Conservation (phyloP, 2,329 filamentous ascomycete species). For the Penicillium capsulatum region DNA sequence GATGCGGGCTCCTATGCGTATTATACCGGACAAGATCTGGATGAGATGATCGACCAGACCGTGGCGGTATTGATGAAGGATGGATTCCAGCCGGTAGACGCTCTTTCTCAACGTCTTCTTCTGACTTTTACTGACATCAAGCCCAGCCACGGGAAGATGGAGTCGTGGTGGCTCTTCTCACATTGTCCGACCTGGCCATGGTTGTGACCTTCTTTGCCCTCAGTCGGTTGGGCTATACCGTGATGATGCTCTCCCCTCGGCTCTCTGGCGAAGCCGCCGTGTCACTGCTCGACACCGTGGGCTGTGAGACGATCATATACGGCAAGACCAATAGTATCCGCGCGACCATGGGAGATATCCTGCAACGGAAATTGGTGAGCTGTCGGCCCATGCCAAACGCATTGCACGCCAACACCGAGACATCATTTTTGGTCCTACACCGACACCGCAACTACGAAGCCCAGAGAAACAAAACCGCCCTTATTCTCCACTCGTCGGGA, state of each 20-base stretch:
- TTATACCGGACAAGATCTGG: conserved; percentile 42
- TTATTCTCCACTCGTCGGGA: conserved; percentile 49
- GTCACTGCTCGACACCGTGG: conserved; percentile 37
- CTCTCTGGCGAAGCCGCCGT: conserved; percentile 41
- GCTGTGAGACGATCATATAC: conserved; percentile 36
- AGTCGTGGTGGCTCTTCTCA: conserved; percentile 38
- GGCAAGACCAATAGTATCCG: conserved; percentile 34
- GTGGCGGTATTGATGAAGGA: conserved; percentile 30
- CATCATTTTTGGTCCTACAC: conserved; percentile 16
- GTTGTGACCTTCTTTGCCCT: conserved; percentile 45
- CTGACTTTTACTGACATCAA: neutral
- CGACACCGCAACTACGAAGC: conserved; percentile 21
- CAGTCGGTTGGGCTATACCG: conserved; percentile 43
- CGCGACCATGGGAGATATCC: conserved; percentile 28
- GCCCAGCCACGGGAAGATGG: conserved; percentile 17
- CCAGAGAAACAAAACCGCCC: conserved; percentile 31
- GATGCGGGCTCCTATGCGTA: conserved; percentile 37
- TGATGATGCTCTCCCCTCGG: conserved; percentile 44
- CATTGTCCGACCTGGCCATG: conserved; percentile 42
- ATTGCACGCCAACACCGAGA: conserved; percentile 7
- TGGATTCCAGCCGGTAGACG: conserved; percentile 27
- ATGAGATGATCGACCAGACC: conserved; percentile 32
- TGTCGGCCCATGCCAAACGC: conserved; percentile 24
- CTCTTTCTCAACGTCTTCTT: neutral
- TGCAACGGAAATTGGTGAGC: conserved; percentile 21